These are phyloP conservation scores for Mycena capillaripes DNA, from an alignment of 768 basidiomycete species.

Conservation along the genomic window DNA sequence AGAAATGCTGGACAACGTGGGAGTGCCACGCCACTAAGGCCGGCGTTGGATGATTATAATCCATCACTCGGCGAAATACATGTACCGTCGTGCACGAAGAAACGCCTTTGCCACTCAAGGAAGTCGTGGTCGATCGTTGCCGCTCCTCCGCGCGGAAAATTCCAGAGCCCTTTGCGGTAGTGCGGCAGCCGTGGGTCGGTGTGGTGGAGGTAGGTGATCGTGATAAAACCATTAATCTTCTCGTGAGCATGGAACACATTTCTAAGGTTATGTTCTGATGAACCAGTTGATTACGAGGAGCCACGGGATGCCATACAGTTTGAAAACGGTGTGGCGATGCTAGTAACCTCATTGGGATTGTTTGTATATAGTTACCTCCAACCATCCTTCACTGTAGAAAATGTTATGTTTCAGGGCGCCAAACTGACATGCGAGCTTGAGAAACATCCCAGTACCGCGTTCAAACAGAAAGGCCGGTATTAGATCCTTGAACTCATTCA, in stretches of 20 bases:
- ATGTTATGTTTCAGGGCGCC: slow-evolving; percentile 63
- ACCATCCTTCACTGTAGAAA: too few species aligned
- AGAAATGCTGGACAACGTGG: slow-evolving; percentile 3
- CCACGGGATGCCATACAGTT: slow-evolving; percentile 69
- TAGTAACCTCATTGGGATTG: too few species aligned
- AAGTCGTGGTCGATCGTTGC: slow-evolving; percentile 71
- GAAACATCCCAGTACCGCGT: slow-evolving; percentile 38
- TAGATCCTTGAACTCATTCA: background rate
- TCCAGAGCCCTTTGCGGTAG: slow-evolving; percentile 71
- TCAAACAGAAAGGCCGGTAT: background rate
- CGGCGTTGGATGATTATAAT: background rate
- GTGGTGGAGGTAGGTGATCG: slow-evolving; percentile 75
- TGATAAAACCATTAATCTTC: too few species aligned
- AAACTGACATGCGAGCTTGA: too few species aligned
- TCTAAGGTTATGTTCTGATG: too few species aligned
- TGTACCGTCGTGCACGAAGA: slow-evolving; percentile 70
- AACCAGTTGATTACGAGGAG: slow-evolving; percentile 70
- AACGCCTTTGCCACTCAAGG: slow-evolving; percentile 74
- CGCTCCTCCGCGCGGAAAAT: slow-evolving; percentile 72
- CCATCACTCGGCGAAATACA: background rate
- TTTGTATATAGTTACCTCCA: too few species aligned
- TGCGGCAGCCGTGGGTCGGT: slow-evolving; percentile 70
- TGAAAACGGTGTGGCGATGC: slow-evolving; percentile 68
- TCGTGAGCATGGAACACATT: too few species aligned
- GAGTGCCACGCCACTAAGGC: background rate